These are phyloP conservation scores for Puccinia hordei DNA, from an alignment of 1,284 basidiomycete genomes.

Conservation along the genomic window DNA sequence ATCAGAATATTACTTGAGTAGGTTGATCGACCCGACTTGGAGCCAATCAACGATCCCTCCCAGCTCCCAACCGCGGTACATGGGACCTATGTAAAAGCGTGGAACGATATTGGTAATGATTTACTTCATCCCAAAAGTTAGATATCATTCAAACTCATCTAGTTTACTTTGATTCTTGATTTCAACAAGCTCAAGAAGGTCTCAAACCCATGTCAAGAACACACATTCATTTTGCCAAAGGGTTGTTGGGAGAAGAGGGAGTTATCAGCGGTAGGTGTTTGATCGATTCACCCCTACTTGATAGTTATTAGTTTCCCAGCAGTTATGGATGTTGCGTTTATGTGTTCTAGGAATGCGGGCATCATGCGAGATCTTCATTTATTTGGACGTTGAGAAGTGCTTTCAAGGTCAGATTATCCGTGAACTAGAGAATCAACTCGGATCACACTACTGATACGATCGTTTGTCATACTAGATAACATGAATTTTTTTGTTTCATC, in stretches of 20 bases:
- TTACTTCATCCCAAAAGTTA: not conserved
- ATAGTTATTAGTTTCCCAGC: not conserved
- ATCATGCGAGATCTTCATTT: conserved; percentile 38
- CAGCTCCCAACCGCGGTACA: conserved; percentile 78
- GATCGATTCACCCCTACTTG: not conserved
- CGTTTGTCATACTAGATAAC: not conserved
- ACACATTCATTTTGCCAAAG: conserved; percentile 82
- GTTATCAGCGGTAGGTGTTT: conserved; percentile 70
- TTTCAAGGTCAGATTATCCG: conserved; percentile 17
- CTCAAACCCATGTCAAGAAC: conserved; percentile 82
- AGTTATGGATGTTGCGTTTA: not conserved
- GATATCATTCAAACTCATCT: not conserved
- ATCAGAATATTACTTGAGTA: conserved; percentile 56
- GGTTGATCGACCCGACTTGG: conserved; percentile 71
- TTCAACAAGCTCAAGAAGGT: conserved; percentile 67
- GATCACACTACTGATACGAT: not conserved
- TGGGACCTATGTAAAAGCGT: conserved; percentile 71
- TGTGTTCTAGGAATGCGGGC: conserved; percentile 37
- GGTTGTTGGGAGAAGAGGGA: conserved; percentile 64
- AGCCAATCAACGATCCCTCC: conserved; percentile 66
- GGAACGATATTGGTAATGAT: conserved; percentile 70
- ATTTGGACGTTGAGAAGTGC: conserved; percentile 47
- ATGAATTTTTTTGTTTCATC: conserved; percentile 69
- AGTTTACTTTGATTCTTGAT: not conserved
- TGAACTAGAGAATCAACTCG: not conserved